Base-by-base conservation (phyloP, 192 early-diverging fungal species). In the Linnemannia elongata region DNA sequence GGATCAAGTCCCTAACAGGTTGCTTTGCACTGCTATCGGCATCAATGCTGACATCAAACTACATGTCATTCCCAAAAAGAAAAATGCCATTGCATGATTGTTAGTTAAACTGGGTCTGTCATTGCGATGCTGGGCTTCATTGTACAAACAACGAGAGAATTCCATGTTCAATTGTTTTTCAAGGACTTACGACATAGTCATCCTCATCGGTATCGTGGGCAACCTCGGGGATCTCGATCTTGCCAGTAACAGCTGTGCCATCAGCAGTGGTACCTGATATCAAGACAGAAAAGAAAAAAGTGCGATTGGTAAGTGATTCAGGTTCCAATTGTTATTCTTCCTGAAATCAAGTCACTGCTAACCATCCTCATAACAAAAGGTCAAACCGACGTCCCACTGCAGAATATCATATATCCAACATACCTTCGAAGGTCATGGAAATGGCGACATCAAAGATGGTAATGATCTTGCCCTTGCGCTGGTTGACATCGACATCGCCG, bases 381-480 rank as follows among this genome's bases (percentile, higher is more conserved):
- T 12, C 75, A 76, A 47, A 75, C 45, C 39, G 27, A 8, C 38
- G 9, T 17, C 36, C 39, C 30, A 30, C 55, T 17, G 12, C 52
- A 20, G 18, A 18, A 33, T 0, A 7, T 24, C 12, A 35, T 20
- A 68, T 6, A 18, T n/a, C 15, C 4, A 36, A 68, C 13, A 49
- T 91, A 92, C 93, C 94, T 63, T 86, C 78, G 96, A 97, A 99
- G 33, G 90, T 87, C 30, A 96, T 74, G 45, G 93, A 95, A 83
- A 99, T 87, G 35, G 90, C 91, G 17, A 99, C 90, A 79, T 98
- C 98, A 89, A 93, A 98, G 82, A 99, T 97, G 63, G 97, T 96
- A 69, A 99, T 97, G 52, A 99, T 90, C 87, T 97, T 96, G 44
- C 97, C 97, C 88, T 99, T 99, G 80, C 98, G 93, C 90, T 97